These are phyloP conservation scores for Huntiella savannae DNA, from an alignment of 2,329 filamentous ascomycete species.

Conservation along the genomic window DNA sequence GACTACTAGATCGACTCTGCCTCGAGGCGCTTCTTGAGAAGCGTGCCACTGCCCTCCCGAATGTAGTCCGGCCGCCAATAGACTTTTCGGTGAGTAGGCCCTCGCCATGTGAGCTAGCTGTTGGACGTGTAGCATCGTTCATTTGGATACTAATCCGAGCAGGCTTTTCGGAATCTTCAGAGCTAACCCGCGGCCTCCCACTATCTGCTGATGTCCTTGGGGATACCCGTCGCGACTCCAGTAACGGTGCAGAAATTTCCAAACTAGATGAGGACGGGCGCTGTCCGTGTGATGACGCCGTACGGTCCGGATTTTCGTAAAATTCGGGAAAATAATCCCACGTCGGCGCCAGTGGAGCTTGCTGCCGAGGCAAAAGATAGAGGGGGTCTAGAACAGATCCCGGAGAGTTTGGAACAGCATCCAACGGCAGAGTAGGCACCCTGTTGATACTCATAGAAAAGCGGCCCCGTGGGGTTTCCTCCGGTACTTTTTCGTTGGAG, in stretches of 20 bases:
- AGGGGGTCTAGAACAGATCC: not conserved
- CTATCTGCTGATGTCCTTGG: constrained; percentile 6
- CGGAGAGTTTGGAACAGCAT: constrained; percentile 6
- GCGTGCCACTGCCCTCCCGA: constrained; percentile 9
- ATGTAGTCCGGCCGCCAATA: constrained; percentile 3
- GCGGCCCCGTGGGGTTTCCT: not conserved
- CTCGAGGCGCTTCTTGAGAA: constrained; percentile 11
- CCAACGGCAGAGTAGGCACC: constrained; percentile 6
- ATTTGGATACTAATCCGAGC: constrained; percentile 4
- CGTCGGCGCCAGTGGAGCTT: not conserved
- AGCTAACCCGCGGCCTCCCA: constrained; percentile 2
- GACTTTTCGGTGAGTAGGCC: not conserved
- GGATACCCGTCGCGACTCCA: not conserved
- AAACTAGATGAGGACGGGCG: no score
- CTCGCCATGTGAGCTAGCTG: constrained; percentile 1
- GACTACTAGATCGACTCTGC: constrained; percentile 11
- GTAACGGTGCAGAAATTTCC: not conserved
- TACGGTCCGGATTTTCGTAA: not conserved
- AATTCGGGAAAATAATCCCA: constrained; percentile 6
- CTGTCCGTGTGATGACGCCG: not conserved
- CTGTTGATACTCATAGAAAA: constrained; percentile 7
- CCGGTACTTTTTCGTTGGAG: not conserved
- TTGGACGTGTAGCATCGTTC: not conserved
- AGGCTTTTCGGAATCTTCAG: constrained; percentile 4
- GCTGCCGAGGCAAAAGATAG: not conserved